Evolutionary conservation across 2,329 filamentous ascomycete species (phyloP), one percentile per base, ranked within the genome.

Genomic region (Dryadomyces quercivorus): DNA sequence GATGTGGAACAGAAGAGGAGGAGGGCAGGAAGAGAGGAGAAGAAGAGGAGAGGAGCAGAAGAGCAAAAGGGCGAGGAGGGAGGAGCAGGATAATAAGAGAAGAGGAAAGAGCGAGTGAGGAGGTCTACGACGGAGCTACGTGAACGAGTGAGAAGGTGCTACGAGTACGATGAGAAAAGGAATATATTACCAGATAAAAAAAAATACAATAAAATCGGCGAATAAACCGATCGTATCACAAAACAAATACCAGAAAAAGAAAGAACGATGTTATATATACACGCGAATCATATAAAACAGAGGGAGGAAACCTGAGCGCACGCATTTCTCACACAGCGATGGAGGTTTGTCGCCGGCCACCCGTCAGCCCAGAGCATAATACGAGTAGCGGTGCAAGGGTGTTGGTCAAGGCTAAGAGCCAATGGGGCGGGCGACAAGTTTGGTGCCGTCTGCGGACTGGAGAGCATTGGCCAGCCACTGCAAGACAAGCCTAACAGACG

Each of bases 211-310:
- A 55, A 51, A 57, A 50, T 49, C 18, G 38, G 42, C 22, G 16
- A 53, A 56, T 50, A 22, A n/a, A 48, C 38, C n/a, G n/a, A 50
- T 13, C 15, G 20, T 42, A 36, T 49, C 12, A 16, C n/a, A 34
- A 47, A 10, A 31, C 21, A 49, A 46, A 43, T 38, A 44, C 20
- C 18, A 16, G 18, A 22, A 44, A 31, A 51, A 50, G 20, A 26
- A 50, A 42, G 18, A 42, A n/a, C 18, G 20, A 51, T 36, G 20
- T 21, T 8, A 12, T 12, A 20, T 22, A 22, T 22, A 42, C 21
- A 56, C 47, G 47, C 51, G 38, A 51, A 54, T 53, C 50, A 57
- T 36, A 56, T 48, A 52, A 45, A 54, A 20, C 26, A 16, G 18
- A 50, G 42, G n/a, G n/a, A 22, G 12, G 36, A 40, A 16, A 16